phyloP scores from a whole-genome alignment of 176 grass and related monocot genomes.

The sorghum (Sorghum bicolor) region DNA sequence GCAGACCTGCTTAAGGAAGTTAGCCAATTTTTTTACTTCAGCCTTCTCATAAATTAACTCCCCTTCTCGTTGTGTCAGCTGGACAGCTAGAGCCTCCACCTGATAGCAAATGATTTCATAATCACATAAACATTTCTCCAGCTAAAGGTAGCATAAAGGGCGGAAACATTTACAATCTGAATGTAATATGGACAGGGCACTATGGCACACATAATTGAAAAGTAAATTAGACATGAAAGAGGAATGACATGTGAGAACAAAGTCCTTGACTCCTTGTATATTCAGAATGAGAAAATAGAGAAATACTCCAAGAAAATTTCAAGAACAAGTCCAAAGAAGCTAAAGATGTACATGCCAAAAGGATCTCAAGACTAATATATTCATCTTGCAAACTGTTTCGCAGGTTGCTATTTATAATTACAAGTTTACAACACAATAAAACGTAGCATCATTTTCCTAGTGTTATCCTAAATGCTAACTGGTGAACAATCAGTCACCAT shows the following conservation, averaged over 20 bases:
- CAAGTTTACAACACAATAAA: background rate
- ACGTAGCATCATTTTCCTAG: background rate
- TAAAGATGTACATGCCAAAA: background rate
- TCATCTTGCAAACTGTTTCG: background rate
- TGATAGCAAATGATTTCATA: conserved; percentile 38
- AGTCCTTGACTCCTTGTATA: background rate
- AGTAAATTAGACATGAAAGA: background rate
- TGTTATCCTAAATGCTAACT: background rate
- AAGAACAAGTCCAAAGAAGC: background rate
- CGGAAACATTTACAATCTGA: background rate
- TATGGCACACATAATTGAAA: background rate
- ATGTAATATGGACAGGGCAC: background rate
- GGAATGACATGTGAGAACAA: background rate
- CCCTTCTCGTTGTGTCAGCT: conserved; percentile 95
- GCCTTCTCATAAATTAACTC: conserved; percentile 95
- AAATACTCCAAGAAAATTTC: background rate
- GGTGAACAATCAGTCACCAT: background rate
- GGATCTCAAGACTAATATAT: background rate
- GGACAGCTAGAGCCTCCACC: conserved; percentile 93
- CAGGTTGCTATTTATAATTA: background rate
- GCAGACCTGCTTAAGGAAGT: conserved; percentile 79
- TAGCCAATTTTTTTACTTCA: conserved; percentile 90
- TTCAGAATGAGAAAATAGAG: background rate
- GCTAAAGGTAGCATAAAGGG: background rate
- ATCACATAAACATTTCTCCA: background rate